Evolutionary conservation across 306 rosid genomes (phyloP), one percentile per base, ranked within the genome.

Genomic region (Betula pendula): DNA sequence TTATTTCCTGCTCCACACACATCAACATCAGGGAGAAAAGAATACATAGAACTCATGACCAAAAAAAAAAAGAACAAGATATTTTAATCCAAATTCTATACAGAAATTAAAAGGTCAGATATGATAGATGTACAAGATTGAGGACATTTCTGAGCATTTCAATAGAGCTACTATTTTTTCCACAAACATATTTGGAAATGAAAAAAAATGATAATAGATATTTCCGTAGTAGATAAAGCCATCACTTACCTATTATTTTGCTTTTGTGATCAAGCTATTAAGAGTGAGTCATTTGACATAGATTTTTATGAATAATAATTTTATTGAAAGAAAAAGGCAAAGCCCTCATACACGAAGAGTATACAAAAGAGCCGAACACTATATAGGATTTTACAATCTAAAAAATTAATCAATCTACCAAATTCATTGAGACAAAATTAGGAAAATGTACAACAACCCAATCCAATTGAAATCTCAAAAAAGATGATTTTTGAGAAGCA

Each of bases 1-100:
- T 68, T 90, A 65, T 83, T 87, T 53, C 91, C 89, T 87, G 70
- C 67, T 79, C 49, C 90, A 82, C 74, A 73, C 71, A 63, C 6
- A 33, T 68, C 73, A 78, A 68, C 6, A 33, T 68, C 73, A 80
- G 14, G 14, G 33, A 15, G 27, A 35, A 56, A 51, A 72, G 27
- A 51, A 56, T 38, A 24, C 31, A 35, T 52, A 50, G 68, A 76
- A 68, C 43, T 48, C 60, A 52, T 63, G 31, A 52, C 1, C 65
- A 17, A 20, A 3, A 48, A 17, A 29, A 11, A 22, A 38, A 49
- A 72, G 27, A 1, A 52, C 72, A 65, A 48, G 33, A 66, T 20
- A 66, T 66, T 19, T 60, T 31, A 8, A 5, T 35, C 45, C 70
- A 38, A 19, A n/a, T 19, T 35, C 70, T 27, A 11, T 4, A 55